Conservation (phyloP, 768 basidiomycete genomes). For the Boletus tylopilopsis region DNA sequence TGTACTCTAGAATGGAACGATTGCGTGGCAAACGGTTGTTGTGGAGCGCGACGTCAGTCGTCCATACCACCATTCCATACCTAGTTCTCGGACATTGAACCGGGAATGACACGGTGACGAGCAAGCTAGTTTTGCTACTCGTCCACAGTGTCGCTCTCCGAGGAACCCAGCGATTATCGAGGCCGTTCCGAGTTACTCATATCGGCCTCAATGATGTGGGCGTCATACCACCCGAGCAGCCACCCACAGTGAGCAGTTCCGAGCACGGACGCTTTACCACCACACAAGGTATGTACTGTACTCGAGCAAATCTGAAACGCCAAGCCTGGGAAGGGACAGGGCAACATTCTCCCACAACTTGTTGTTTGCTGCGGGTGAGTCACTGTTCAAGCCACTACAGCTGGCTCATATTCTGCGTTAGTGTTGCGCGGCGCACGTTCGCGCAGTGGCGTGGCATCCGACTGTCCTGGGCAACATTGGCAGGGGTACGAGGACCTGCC, state of each 20-base stretch:
- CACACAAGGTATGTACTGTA: too few relatives aligned
- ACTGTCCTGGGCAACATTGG: not conserved
- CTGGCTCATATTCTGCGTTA: constrained; percentile 14
- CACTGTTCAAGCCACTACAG: constrained; percentile 14
- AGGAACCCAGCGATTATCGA: constrained; percentile 6
- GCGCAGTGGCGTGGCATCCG: constrained; percentile 20
- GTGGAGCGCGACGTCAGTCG: not conserved
- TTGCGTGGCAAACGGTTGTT: constrained; percentile 2
- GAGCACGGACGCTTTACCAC: too few relatives aligned
- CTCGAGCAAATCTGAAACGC: too few relatives aligned
- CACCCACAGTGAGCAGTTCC: too few relatives aligned
- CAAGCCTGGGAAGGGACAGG: not conserved
- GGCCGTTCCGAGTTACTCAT: too few relatives aligned
- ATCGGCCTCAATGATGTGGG: too few relatives aligned
- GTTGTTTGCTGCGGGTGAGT: not conserved
- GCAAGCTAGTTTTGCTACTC: too few relatives aligned
- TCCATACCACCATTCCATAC: too few relatives aligned
- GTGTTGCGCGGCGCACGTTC: constrained; percentile 18
- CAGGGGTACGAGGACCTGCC: constrained; percentile 1
- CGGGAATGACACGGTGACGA: too few relatives aligned
- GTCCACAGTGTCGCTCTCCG: not conserved
- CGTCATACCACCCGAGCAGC: too few relatives aligned
- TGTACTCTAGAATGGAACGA: not conserved
- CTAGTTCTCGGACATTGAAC: too few relatives aligned
- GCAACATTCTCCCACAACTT: not conserved